Evolutionary conservation across 257 asterid species (phyloP).

Genomic region (Dorcoceras hygrometricum): DNA sequence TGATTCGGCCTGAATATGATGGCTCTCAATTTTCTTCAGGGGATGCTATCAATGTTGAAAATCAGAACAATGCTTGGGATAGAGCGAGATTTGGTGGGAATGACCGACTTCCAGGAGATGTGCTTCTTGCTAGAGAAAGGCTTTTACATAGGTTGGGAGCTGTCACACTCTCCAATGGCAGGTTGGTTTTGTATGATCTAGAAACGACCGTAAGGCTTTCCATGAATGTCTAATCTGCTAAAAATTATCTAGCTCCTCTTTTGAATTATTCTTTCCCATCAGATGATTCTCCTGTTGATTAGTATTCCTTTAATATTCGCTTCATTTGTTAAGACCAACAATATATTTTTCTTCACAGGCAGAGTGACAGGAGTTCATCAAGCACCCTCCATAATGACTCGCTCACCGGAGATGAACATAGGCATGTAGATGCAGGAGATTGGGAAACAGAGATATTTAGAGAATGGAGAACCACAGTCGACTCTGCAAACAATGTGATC

Average conservation of each 20-base stretch:
- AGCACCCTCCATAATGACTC: slow-evolving; percentile 34
- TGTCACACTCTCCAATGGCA: slow-evolving; percentile 54
- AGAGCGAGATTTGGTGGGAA: slow-evolving; percentile 42
- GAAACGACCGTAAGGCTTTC: neutral
- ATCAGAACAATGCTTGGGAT: slow-evolving; percentile 31
- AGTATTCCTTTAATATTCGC: neutral
- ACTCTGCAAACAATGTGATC: slow-evolving; percentile 29
- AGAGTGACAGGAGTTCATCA: slow-evolving; percentile 39
- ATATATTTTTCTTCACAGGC: slow-evolving; percentile 24
- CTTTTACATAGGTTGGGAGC: slow-evolving; percentile 84
- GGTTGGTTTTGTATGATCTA: slow-evolving; percentile 41
- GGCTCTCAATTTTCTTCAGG: slow-evolving; percentile 39
- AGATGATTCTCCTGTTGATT: neutral
- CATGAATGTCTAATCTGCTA: neutral
- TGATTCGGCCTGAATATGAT: slow-evolving; percentile 40
- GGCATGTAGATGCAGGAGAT: slow-evolving; percentile 53
- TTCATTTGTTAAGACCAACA: neutral
- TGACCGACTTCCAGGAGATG: slow-evolving; percentile 85
- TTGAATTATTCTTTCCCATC: neutral
- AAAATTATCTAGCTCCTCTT: neutral
- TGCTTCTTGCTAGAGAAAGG: slow-evolving; percentile 88
- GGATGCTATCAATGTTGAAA: slow-evolving; percentile 31
- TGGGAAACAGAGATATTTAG: slow-evolving; percentile 58
- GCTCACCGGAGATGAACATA: slow-evolving; percentile 40
- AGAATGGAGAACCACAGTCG: slow-evolving; percentile 36